Evolutionary conservation across 2,329 filamentous ascomycete genomes (phyloP), one percentile per base, ranked within the genome.

Genomic region (Fusarium nygamai): DNA sequence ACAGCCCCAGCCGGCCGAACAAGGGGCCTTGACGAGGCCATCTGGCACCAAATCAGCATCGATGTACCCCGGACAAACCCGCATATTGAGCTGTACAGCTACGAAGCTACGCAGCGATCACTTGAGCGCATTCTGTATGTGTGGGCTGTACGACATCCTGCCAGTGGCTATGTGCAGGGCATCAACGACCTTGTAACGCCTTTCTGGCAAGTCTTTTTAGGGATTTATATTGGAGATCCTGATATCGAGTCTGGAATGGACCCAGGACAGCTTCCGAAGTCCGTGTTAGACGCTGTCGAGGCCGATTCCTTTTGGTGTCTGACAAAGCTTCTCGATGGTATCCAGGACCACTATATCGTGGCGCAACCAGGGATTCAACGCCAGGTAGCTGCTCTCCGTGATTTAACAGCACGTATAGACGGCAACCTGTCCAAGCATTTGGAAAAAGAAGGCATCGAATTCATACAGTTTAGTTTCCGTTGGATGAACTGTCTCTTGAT

Each of bases 401-500:
- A 99, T 82, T 88, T 99, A 41, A 98, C 96, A 3, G 93, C 93
- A 61, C 89, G 96, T 64, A 99, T 99, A 74, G 96, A 98, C 81
- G 90, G 90, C 34, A 89, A 88, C 8, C 85, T 99, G 54, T 94
- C 95, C 7, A 96, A 93, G 77, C 96, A 99, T 81, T 87, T 99
- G 46, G 94, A 98, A 81, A 89, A 89, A 31, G 95, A 98, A 83
- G 92, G 95, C 38, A 94, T 99, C 34, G 96, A 99, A 81, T 99
- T 99, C 80, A 99, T 99, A 79, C 96, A 99, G 81, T 99, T 99
- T 84, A 98, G 95, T 83, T 99, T 99, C 82, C 90, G 96, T 64
- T 99, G 96, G 96, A 99, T 99, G 96, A 99, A 99, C 80, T 99
- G 96, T 82, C 89, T 99, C 60, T 87, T 99, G 74, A 99, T 99